A percentile compares a stretch with the other conserved stretches of the same genome.
Conservation (phyloP, 495 filamentous ascomycete species). For the Apodospora peruviana region DNA sequence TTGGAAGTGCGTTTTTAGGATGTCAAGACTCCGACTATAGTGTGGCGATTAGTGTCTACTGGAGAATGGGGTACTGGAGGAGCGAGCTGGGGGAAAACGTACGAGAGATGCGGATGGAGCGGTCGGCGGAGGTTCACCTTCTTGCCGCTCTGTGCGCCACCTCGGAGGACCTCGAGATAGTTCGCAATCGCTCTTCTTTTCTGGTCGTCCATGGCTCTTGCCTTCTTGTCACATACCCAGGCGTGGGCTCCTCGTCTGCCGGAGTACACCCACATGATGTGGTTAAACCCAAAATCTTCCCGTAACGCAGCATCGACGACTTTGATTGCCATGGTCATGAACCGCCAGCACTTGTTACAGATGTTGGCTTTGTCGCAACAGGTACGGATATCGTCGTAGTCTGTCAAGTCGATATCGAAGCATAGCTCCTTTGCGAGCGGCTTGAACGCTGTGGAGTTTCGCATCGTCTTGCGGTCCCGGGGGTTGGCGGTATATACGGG, state of each 20-base stretch:
- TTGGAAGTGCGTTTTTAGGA: slow-evolving; percentile 72
- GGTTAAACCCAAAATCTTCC: slow-evolving; percentile 93
- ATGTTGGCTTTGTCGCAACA: slow-evolving; percentile 93
- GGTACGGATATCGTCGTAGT: slow-evolving; percentile 94
- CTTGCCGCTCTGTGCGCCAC: slow-evolving; percentile 79
- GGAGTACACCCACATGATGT: slow-evolving; percentile 98
- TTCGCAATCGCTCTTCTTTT: slow-evolving; percentile 76
- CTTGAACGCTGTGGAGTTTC: slow-evolving; percentile 65
- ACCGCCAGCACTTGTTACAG: slow-evolving; percentile 90
- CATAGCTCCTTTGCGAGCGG: slow-evolving; percentile 88
- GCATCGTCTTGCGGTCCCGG: slow-evolving; percentile 81
- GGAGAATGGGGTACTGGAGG: neutral
- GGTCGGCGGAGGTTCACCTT: slow-evolving; percentile 80
- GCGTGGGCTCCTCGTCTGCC: slow-evolving; percentile 94
- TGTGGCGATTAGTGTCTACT: neutral
- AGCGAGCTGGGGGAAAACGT: slow-evolving; percentile 13
- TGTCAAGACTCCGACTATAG: slow-evolving; percentile 69
- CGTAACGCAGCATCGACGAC: slow-evolving; percentile 79
- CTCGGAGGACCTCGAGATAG: slow-evolving; percentile 82
- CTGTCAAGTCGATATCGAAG: slow-evolving; percentile 98
- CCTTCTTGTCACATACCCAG: slow-evolving; percentile 94
- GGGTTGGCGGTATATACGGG: slow-evolving; percentile 92
- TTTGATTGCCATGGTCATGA: slow-evolving; percentile 95
- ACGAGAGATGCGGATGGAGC: slow-evolving; percentile 82
- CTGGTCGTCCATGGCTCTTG: slow-evolving; percentile 74